Evolutionary conservation across 2,329 filamentous ascomycete genomes (phyloP).

Genomic region (Hypoxylon rubiginosum): DNA sequence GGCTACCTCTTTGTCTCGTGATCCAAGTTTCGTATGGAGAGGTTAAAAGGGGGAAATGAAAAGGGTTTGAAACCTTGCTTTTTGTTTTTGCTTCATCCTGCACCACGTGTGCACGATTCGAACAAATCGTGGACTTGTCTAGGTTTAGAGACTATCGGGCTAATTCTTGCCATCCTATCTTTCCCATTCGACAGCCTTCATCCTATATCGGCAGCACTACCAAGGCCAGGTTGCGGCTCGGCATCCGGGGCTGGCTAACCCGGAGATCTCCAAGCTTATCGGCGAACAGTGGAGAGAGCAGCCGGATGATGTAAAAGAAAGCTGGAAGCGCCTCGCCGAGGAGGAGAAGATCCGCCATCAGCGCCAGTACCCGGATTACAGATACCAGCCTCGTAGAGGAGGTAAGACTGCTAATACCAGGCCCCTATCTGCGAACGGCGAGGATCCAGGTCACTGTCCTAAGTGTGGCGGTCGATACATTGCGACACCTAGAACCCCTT

Average conservation of each 20-base stretch:
- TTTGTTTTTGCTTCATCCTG: slow-evolving; percentile 36
- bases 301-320: slow-evolving; percentile 78
- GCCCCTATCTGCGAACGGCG: slow-evolving; percentile 53
- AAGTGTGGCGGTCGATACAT: slow-evolving; percentile 80
- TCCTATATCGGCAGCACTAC: slow-evolving; percentile 94
- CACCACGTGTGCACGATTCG: slow-evolving; percentile 22
- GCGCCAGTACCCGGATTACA: slow-evolving; percentile 91
- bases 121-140: slow-evolving; percentile 25
- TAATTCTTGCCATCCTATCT: slow-evolving; percentile 23
- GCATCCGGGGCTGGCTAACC: slow-evolving; percentile 92
- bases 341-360: slow-evolving; percentile 93
- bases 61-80: slow-evolving; percentile 45
- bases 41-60: slow-evolving; percentile 45
- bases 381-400: slow-evolving; percentile 87
- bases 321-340: slow-evolving; percentile 91
- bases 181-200: slow-evolving; percentile 78
- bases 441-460: slow-evolving; percentile 71
- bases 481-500: slow-evolving; percentile 72
- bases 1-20: slow-evolving; percentile 45
- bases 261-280: slow-evolving; percentile 97
- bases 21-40: slow-evolving; percentile 36
- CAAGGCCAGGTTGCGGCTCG: slow-evolving; percentile 84
- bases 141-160: slow-evolving; percentile 5
- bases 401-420: slow-evolving; percentile 52
- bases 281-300: slow-evolving; percentile 91